phyloP scores from a whole-genome alignment of 2,329 filamentous ascomycete genomes.

The Onygenales sp. region DNA sequence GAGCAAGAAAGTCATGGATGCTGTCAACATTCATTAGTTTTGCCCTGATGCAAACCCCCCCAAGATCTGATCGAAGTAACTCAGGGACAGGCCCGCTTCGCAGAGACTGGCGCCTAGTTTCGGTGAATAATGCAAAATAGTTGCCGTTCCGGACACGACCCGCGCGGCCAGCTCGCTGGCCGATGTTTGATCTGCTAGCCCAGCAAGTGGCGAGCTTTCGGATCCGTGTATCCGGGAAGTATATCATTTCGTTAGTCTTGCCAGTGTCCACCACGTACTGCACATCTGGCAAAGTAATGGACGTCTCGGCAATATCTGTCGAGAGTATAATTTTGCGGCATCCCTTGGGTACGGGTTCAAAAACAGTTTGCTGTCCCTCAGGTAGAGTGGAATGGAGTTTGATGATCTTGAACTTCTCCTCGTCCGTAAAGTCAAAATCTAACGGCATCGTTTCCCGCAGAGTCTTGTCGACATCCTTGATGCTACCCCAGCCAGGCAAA shows the following conservation, averaged over 20 bases:
- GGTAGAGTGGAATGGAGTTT: conserved; percentile 40
- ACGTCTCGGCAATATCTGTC: conserved; percentile 44
- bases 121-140: conserved; percentile 41
- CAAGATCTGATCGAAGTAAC: conserved; percentile 36
- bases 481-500: conserved; percentile 36
- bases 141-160: conserved; percentile 40
- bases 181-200: conserved; percentile 39
- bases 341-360: conserved; percentile 29
- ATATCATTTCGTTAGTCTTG: conserved; percentile 29
- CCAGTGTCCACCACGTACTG: conserved; percentile 42
- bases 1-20: conserved; percentile 28
- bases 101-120: conserved; percentile 25
- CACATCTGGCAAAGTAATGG: conserved; percentile 44
- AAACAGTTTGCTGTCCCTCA: conserved; percentile 35
- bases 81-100: conserved; percentile 27
- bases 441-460: conserved; percentile 20
- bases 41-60: conserved; percentile 35
- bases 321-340: conserved; percentile 41
- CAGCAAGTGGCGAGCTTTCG: conserved; percentile 33
- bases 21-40: conserved; percentile 32
- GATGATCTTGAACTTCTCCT: conserved; percentile 32
- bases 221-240: conserved; percentile 31
- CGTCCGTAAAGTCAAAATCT: conserved; percentile 33
- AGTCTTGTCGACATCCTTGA: conserved; percentile 17
- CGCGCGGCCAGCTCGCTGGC: conserved; percentile 42